Conservation (phyloP, 208 protist genomes). For the Spongospora subterranea region DNA sequence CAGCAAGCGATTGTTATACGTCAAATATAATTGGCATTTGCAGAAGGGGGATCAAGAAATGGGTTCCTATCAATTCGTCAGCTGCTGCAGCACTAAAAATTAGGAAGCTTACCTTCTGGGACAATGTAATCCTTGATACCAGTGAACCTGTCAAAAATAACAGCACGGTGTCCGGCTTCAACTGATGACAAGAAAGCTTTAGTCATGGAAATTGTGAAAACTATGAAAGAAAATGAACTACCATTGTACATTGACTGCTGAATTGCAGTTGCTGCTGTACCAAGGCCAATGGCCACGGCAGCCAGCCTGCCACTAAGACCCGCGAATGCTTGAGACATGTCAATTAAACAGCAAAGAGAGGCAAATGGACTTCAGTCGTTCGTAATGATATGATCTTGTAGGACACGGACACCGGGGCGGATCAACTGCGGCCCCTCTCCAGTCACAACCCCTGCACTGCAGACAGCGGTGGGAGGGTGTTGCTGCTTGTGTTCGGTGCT, state of each 20-base stretch:
- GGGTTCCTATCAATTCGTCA: conserved; percentile 62
- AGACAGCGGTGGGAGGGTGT: too few species aligned
- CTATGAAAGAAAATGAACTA: background rate
- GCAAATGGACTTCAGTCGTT: too few species aligned
- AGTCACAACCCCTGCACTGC: too few species aligned
- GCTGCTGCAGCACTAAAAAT: too few species aligned
- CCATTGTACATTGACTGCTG: conserved; percentile 57
- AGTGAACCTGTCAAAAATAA: conserved; percentile 94
- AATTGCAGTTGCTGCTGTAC: background rate
- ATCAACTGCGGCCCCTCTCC: too few species aligned
- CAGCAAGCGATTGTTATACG: conserved; percentile 35
- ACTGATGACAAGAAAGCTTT: conserved; percentile 74
- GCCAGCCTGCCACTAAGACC: conserved; percentile 6
- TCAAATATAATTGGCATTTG: conserved; percentile 95
- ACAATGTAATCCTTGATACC: conserved; percentile 88
- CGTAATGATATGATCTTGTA: too few species aligned
- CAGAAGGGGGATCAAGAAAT: conserved; percentile 88
- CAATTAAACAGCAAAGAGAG: too few species aligned
- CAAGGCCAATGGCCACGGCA: conserved; percentile 45
- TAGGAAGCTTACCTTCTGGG: conserved; percentile 62
- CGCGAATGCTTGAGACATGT: background rate
- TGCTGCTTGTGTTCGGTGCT: too few species aligned
- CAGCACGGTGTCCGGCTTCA: conserved; percentile 91
- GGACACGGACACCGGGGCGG: too few species aligned
- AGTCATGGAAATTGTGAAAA: background rate